phyloP scores from a whole-genome alignment of 1,284 basidiomycete genomes.

The Testicularia cyperi region DNA sequence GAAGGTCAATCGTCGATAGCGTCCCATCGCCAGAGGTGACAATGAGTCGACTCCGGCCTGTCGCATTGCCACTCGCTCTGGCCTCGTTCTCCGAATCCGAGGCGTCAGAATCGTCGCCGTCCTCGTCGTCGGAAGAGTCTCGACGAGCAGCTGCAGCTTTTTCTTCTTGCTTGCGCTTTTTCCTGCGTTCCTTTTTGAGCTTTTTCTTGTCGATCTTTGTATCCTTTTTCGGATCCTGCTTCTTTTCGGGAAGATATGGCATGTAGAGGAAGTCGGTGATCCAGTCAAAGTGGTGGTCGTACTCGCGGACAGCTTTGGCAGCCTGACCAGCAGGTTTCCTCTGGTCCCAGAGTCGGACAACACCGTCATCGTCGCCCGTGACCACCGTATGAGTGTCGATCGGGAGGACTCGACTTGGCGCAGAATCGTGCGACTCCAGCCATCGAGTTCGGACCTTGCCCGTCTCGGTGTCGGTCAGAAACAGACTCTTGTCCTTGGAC shows the following conservation, averaged over 20 bases:
- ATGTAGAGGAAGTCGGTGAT: conserved; percentile 86
- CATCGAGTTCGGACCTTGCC: conserved; percentile 70
- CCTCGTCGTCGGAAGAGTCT: background rate
- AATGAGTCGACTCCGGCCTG: conserved; percentile 41
- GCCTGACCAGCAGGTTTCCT: conserved; percentile 62
- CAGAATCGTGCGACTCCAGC: conserved; percentile 73
- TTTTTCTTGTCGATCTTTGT: conserved; percentile 22
- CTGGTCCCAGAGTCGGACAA: conserved; percentile 91
- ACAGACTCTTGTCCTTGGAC: conserved; percentile 78
- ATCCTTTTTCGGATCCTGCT: conserved; percentile 1
- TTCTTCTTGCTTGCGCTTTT: background rate
- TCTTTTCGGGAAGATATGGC: conserved; percentile 21
- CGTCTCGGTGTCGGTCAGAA: conserved; percentile 63
- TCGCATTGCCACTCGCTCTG: background rate
- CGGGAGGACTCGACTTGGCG: conserved; percentile 67
- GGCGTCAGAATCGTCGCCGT: background rate
- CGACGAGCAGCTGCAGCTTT: background rate
- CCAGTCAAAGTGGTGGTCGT: conserved; percentile 90
- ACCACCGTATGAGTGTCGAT: conserved; percentile 75
- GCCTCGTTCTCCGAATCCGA: background rate
- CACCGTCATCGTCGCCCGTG: conserved; percentile 90
- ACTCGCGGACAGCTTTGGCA: conserved; percentile 65
- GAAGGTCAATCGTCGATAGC: conserved; percentile 77
- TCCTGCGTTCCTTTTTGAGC: conserved; percentile 14
- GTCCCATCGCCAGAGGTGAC: conserved; percentile 77